Percentiles rank a stretch among this genome's conserved stretches.
phyloP scores from a whole-genome alignment of 805 yeast genomes.

The Candida tibetensis region DNA sequence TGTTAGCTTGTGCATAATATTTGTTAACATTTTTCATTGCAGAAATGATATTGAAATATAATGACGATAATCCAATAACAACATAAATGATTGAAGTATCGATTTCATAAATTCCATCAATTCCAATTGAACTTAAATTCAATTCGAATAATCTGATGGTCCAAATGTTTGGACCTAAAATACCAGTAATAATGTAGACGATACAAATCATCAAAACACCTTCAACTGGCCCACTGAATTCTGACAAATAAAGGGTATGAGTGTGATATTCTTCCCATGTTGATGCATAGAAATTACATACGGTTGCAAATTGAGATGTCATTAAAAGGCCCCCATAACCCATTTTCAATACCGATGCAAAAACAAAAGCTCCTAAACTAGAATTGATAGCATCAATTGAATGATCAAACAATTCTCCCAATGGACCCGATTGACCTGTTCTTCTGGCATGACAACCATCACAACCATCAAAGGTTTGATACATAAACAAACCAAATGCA shows the following conservation, averaged over 20 bases:
- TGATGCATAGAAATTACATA: conserved; percentile 79
- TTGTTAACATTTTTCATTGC: conserved; percentile 61
- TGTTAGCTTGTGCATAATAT: conserved; percentile 37
- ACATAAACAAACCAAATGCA: conserved; percentile 81
- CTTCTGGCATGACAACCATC: conserved; percentile 95
- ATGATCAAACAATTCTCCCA: conserved; percentile 93
- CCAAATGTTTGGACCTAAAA: conserved; percentile 72
- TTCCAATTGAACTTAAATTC: conserved; percentile 35
- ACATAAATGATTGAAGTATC: conserved; percentile 45
- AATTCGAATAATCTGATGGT: conserved; percentile 39
- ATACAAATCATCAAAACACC: conserved; percentile 69
- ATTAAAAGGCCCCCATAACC: conserved; percentile 65
- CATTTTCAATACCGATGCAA: conserved; percentile 71
- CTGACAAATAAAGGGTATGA: conserved; percentile 71
- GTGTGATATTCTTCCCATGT: conserved; percentile 98
- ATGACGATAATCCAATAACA: conserved; percentile 51
- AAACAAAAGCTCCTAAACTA: conserved; percentile 70
- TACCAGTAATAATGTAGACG: conserved; percentile 60
- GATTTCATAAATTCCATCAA: conserved; percentile 25
- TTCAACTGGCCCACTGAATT: conserved; percentile 92
- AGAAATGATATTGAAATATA: conserved; percentile 61
- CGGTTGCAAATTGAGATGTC: conserved; percentile 66
- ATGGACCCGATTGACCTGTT: conserved; percentile 92
- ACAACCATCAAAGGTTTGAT: conserved; percentile 94
- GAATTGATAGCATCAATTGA: conserved; percentile 76